Percentiles rank a stretch among this genome's conserved stretches.
Evolutionary conservation across 1,284 basidiomycete species (phyloP).

Genomic region (Quambalaria eucalypti): DNA sequence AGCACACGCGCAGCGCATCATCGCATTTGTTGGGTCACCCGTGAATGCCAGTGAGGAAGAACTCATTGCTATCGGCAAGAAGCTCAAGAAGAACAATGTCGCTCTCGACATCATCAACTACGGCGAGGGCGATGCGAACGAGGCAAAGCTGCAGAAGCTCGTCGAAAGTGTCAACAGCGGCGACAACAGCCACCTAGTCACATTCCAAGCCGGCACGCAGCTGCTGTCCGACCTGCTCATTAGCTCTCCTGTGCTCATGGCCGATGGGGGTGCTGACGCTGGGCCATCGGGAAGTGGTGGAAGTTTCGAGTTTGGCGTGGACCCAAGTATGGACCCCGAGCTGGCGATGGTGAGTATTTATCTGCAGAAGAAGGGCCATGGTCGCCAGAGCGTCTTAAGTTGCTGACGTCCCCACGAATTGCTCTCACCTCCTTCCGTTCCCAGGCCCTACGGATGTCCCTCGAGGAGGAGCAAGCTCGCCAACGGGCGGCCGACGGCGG

Average conservation of each 20-base stretch:
- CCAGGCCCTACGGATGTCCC: constrained; percentile 88
- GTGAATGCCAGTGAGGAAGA: constrained; percentile 29
- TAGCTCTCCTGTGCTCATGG: constrained; percentile 71
- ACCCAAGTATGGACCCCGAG: constrained; percentile 90
- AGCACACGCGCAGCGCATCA: constrained; percentile 86
- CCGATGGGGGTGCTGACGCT: constrained; percentile 60
- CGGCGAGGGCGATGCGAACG: constrained; percentile 53
- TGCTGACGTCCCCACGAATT: constrained; percentile 1
- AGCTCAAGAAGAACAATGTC: constrained; percentile 98
- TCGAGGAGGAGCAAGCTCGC: constrained; percentile 90
- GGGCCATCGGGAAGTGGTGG: constrained; percentile 35
- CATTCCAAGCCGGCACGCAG: constrained; percentile 63
- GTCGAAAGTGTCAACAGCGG: constrained; percentile 66
- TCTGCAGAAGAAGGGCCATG: background rate
- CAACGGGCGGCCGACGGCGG: constrained; percentile 49
- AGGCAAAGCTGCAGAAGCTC: constrained; percentile 62
- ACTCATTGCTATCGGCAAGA: constrained; percentile 74
- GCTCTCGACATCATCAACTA: constrained; percentile 82
- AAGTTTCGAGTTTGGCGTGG: constrained; percentile 71
- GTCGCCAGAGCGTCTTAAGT: background rate
- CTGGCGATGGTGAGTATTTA: constrained; percentile 73
- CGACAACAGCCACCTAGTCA: constrained; percentile 75
- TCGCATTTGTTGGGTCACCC: constrained; percentile 87
- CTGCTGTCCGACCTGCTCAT: constrained; percentile 77
- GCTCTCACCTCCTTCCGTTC: constrained; percentile 10